Conservation (phyloP, 129 eudicot species). For the Lonicera japonica region DNA sequence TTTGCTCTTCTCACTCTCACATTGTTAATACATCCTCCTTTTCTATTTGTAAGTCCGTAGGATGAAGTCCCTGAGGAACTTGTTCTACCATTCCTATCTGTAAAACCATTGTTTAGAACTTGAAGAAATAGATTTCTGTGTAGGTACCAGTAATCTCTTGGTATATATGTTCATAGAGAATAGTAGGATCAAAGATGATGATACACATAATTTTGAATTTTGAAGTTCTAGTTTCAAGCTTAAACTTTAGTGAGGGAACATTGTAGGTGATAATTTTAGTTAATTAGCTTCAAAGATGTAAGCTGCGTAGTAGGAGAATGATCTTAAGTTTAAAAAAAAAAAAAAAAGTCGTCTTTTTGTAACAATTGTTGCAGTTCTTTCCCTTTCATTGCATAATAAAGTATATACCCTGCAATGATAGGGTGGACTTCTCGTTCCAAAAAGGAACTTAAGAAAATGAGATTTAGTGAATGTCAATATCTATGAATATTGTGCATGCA, state of each 20-base stretch:
- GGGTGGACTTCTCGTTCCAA: conserved; percentile 17
- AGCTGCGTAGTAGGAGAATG: neutral
- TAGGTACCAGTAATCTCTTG: no score
- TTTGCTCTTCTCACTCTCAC: neutral
- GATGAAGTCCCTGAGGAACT: neutral
- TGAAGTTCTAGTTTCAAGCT: neutral
- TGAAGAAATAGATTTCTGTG: neutral
- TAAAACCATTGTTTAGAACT: neutral
- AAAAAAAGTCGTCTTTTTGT: neutral
- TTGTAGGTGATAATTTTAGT: neutral
- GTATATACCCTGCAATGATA: conserved; percentile 6
- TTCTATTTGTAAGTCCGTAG: neutral
- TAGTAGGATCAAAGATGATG: no score
- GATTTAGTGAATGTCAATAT: conserved; percentile 20
- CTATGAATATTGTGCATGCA: neutral
- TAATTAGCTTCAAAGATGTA: neutral
- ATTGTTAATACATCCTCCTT: neutral
- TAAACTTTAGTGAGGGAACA: neutral
- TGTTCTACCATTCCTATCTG: neutral
- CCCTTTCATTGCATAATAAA: neutral
- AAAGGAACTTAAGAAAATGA: conserved; percentile 9
- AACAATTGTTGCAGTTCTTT: neutral
- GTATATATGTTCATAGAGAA: no score
- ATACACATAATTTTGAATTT: neutral
- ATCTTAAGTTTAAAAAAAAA: neutral